Evolutionary conservation across 176 grass and related monocot genomes (phyloP), one percentile per base, ranked within the genome.

Genomic region (Luzula sylvatica): DNA sequence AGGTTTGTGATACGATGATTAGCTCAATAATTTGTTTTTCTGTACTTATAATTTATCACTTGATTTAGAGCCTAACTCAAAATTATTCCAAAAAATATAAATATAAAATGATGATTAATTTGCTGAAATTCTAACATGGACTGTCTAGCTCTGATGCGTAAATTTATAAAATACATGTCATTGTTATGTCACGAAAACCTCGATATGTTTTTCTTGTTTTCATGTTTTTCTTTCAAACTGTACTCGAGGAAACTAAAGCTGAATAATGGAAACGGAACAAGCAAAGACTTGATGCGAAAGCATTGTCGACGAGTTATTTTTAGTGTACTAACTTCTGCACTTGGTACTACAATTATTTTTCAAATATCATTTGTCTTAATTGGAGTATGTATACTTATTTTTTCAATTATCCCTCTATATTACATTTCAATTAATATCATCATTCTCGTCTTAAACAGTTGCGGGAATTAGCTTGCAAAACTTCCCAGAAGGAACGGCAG

Each of bases 381-480:
- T n/a, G n/a, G n/a, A n/a, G n/a, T n/a, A n/a, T n/a, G n/a, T n/a
- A n/a, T n/a, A n/a, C n/a, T n/a, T n/a, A n/a, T n/a, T 35, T 35
- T 35, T 35, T 35, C 30, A 35, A 35, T 9, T 9, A 35, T 35
- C 9, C 9, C 30, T 35, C 30, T 35, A 4, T 7, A 4, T 35
- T 7, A 35, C 9, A 35, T 35, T 35, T 35, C 30, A 35, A 9
- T 35, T 26, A 55, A 8, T 29, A 13, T 3, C 30, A 40, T 59
- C 11, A 24, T 6, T 60, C 1, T 49, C 43, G 26, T 5, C 19
- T 64, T 30, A 64, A 75, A 82, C 77, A 87, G 83, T 87, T 74
- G 83, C 73, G 11, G 83, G 83, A 60, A 78, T 87, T 50, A 87
- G 83, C 57, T 65, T 87, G 52, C 83, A 87, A 67, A 87, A 87